Evolutionary conservation across 768 basidiomycete species (phyloP).

Genomic region (Amanita brunnescens): DNA sequence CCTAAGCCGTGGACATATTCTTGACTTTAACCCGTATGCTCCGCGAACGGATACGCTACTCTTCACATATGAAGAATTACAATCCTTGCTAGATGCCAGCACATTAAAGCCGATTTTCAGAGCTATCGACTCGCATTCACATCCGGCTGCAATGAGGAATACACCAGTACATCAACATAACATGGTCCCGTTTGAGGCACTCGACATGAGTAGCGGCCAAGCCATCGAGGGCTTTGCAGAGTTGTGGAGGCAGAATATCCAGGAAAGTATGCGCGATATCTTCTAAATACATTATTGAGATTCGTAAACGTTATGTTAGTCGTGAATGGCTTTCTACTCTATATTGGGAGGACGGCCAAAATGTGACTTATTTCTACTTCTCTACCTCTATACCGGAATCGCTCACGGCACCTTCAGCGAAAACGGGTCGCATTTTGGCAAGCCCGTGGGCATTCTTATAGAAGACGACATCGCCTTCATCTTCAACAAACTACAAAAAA

Average conservation of each 20-base stretch:
- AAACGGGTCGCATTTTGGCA: constrained; percentile 59
- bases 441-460: constrained; percentile 84
- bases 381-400: constrained; percentile 49
- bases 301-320: not conserved
- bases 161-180: constrained; percentile 77
- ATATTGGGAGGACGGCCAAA: not conserved
- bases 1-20: constrained; percentile 62
- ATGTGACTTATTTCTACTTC: constrained; percentile 24
- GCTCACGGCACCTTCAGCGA: constrained; percentile 46
- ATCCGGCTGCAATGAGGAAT: constrained; percentile 59
- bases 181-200: constrained; percentile 85
- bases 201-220: constrained; percentile 69
- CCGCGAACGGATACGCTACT: constrained; percentile 81
- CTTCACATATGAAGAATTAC: constrained; percentile 76
- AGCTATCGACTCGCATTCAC: constrained; percentile 65
- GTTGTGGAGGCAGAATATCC: constrained; percentile 49
- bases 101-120: constrained; percentile 34
- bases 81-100: constrained; percentile 22
- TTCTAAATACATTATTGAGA: not conserved
- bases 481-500: constrained; percentile 70
- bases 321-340: not conserved
- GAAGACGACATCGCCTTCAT: constrained; percentile 85
- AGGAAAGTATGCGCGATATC: constrained; percentile 18
- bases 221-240: constrained; percentile 68
- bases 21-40: constrained; percentile 90